A percentile compares a stretch with the other conserved stretches of the same genome.
phyloP scores from a whole-genome alignment of 163 green algal genomes.

The Chlamydomonas reinhardtii region DNA sequence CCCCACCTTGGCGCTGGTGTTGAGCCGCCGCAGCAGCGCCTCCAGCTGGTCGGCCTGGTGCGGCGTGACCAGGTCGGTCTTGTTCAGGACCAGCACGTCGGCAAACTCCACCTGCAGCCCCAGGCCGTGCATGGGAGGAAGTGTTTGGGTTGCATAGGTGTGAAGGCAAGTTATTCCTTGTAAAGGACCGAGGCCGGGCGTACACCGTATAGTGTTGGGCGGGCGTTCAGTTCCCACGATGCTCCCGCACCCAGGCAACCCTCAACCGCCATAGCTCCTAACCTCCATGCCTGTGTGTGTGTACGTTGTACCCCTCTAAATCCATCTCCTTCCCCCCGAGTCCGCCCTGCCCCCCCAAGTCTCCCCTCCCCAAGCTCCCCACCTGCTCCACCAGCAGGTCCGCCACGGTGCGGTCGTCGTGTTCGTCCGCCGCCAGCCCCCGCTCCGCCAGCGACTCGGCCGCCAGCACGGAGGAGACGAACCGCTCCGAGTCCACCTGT shows the following conservation, averaged over 20 bases:
- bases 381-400: slow-evolving; percentile 79
- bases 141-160: too few relatives aligned
- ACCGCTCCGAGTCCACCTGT: slow-evolving; percentile 56
- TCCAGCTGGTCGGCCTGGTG: slow-evolving; percentile 54
- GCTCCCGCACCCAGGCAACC: too few relatives aligned
- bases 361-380: neutral
- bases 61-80: slow-evolving; percentile 69
- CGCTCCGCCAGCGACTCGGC: slow-evolving; percentile 62
- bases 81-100: slow-evolving; percentile 91
- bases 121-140: too few relatives aligned
- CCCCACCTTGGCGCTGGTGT: slow-evolving; percentile 59
- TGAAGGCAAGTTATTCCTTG: too few relatives aligned
- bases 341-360: too few relatives aligned
- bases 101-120: slow-evolving; percentile 87
- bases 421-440: slow-evolving; percentile 66
- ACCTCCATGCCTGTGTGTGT: too few relatives aligned
- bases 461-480: slow-evolving; percentile 62
- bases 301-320: too few relatives aligned
- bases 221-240: too few relatives aligned
- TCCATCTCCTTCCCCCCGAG: too few relatives aligned
- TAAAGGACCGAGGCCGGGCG: too few relatives aligned
- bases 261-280: too few relatives aligned
- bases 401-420: slow-evolving; percentile 71
- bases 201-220: too few relatives aligned
- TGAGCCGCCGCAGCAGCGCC: slow-evolving; percentile 64